phyloP scores from a whole-genome alignment of 176 grass and related monocot species.

The Juncus inflexus region DNA sequence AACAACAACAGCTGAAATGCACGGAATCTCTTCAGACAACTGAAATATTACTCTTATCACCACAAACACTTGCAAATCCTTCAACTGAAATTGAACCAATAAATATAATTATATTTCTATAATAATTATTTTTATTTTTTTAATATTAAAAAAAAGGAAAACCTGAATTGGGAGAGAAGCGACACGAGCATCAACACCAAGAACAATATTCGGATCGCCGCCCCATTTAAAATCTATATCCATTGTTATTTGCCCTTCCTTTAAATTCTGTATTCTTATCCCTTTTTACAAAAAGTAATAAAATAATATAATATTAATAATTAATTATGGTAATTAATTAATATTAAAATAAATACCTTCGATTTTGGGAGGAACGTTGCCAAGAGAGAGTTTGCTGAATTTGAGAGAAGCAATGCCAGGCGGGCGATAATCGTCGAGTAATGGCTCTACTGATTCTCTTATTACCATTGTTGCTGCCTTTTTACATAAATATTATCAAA shows the following conservation, averaged over 20 bases:
- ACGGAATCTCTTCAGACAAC: conserved; percentile 91
- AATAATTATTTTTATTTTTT: too few species aligned
- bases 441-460: conserved; percentile 81
- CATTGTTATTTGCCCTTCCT: conserved; percentile 88
- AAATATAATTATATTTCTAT: too few species aligned
- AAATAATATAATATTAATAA: conserved; percentile 10
- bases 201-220: conserved; percentile 83
- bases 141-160: conserved; percentile 11
- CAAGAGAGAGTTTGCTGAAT: conserved; percentile 89
- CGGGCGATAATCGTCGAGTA: conserved; percentile 81
- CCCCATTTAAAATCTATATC: conserved; percentile 92
- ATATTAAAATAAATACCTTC: conserved; percentile 54
- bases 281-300: conserved; percentile 36
- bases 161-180: conserved; percentile 99
- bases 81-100: conserved; percentile 50
- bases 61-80: conserved; percentile 93
- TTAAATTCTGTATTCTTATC: conserved; percentile 74
- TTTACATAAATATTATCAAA: not conserved
- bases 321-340: not conserved
- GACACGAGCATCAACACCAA: conserved; percentile 94
- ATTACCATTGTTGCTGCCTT: conserved; percentile 95
- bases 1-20: conserved; percentile 86
- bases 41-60: conserved; percentile 90
- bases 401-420: conserved; percentile 83
- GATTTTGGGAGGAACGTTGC: conserved; percentile 83